These are phyloP conservation scores for Calvatia gigantea DNA, from an alignment of 768 basidiomycete species.

Conservation along the genomic window DNA sequence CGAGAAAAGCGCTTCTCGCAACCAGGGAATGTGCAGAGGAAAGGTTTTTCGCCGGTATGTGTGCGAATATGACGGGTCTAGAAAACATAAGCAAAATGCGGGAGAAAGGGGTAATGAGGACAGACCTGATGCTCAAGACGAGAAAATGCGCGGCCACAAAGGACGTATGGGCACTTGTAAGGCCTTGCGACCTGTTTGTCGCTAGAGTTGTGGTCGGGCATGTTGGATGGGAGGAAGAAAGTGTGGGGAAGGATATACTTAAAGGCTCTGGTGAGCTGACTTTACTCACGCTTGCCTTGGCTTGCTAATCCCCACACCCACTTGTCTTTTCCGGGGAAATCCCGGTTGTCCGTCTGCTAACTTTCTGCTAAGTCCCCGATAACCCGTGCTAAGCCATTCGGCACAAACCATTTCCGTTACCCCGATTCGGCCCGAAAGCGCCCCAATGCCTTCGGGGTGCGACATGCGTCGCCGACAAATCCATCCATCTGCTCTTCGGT, in stretches of 20 bases:
- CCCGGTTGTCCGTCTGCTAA: constrained; percentile 6
- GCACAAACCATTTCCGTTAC: neutral
- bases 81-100: constrained; percentile 14
- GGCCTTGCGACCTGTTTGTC: constrained; percentile 54
- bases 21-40: constrained; percentile 85
- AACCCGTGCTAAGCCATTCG: neutral
- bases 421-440: constrained; percentile 11
- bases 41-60: constrained; percentile 98
- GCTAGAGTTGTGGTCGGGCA: constrained; percentile 13
- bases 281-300: constrained; percentile 6
- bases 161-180: constrained; percentile 92
- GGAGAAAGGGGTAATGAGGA: neutral
- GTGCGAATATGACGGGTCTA: constrained; percentile 98
- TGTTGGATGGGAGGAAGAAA: constrained; percentile 11
- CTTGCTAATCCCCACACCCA: neutral
- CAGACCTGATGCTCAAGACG: constrained; percentile 91
- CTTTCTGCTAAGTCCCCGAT: neutral
- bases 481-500: constrained; percentile 8
- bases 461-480: neutral
- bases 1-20: constrained; percentile 98
- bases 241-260: constrained; percentile 8
- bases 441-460: neutral
- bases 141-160: constrained; percentile 95
- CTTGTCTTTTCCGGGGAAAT: neutral
- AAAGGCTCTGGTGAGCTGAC: neutral